Conservation (phyloP, 75 land plant species). For the Ceratopteris richardii region DNA sequence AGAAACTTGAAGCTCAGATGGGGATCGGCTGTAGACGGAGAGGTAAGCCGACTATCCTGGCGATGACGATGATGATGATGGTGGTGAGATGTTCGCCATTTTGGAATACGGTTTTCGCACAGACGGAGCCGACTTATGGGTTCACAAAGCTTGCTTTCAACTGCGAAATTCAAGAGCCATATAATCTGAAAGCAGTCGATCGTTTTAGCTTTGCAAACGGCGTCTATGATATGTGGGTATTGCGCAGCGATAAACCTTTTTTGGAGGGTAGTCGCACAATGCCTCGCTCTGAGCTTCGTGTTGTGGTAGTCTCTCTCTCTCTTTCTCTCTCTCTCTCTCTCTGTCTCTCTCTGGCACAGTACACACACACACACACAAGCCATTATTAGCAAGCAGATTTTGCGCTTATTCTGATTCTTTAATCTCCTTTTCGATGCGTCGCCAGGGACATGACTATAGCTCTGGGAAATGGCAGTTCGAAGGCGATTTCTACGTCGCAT, state of each 20-base stretch:
- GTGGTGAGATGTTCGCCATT: too few relatives aligned
- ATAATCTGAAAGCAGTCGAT: slow-evolving; percentile 6
- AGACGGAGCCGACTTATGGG: slow-evolving; percentile 5
- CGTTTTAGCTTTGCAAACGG: slow-evolving; percentile 32
- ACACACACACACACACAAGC: too few relatives aligned
- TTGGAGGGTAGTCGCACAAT: slow-evolving; percentile 14
- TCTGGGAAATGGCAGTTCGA: slow-evolving; percentile 58
- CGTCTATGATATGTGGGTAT: slow-evolving; percentile 32
- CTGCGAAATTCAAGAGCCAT: slow-evolving; percentile 24
- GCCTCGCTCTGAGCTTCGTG: slow-evolving; percentile 35
- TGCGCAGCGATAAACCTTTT: slow-evolving; percentile 23
- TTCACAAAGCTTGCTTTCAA: slow-evolving; percentile 16
- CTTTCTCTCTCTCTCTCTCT: not conserved
- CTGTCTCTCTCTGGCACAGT: not conserved
- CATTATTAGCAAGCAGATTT: not conserved
- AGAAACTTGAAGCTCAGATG: too few relatives aligned
- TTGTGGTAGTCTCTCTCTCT: slow-evolving; percentile 10
- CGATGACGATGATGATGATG: too few relatives aligned
- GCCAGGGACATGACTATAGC: slow-evolving; percentile 37
- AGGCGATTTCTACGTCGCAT: slow-evolving; percentile 37
- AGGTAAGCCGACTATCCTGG: too few relatives aligned
- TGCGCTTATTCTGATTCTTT: not conserved
- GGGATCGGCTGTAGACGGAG: too few relatives aligned
- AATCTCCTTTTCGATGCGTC: too few relatives aligned
- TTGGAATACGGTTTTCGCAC: too few relatives aligned